These are phyloP conservation scores for Leishmania aethiopica DNA, from an alignment of 208 protist genomes.

Conservation along the genomic window DNA sequence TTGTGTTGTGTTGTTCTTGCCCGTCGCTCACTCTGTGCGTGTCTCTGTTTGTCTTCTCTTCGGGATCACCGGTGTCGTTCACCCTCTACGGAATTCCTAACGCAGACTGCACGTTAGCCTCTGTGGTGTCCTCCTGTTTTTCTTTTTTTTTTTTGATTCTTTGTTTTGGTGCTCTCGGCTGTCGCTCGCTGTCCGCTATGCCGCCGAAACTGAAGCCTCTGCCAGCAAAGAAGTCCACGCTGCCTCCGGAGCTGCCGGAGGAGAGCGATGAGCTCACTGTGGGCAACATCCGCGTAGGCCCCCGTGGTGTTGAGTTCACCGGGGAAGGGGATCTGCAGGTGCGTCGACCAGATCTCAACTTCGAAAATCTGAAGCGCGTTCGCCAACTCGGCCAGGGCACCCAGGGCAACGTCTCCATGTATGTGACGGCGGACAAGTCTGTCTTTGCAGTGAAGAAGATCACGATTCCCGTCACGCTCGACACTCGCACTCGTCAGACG, in stretches of 20 bases:
- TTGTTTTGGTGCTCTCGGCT: slow-evolving; percentile 5
- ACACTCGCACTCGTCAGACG: slow-evolving; percentile 66
- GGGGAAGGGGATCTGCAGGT: slow-evolving; percentile 80
- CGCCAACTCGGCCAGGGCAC: slow-evolving; percentile 64
- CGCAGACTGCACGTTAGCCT: neutral
- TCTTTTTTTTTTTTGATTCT: slow-evolving; percentile 17
- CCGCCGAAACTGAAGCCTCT: slow-evolving; percentile 74
- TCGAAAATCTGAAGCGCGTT: slow-evolving; percentile 56
- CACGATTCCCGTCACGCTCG: slow-evolving; percentile 58
- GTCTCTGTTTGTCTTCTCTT: neutral
- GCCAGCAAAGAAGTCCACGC: slow-evolving; percentile 50
- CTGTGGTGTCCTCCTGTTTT: neutral
- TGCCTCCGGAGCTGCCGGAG: slow-evolving; percentile 29
- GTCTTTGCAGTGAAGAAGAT: slow-evolving; percentile 87
- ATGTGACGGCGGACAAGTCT: slow-evolving; percentile 40
- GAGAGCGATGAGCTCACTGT: slow-evolving; percentile 71
- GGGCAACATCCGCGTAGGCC: slow-evolving; percentile 78
- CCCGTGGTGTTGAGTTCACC: slow-evolving; percentile 73
- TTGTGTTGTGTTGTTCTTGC: neutral
- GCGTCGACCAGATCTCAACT: slow-evolving; percentile 58
- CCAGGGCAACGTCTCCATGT: slow-evolving; percentile 84
- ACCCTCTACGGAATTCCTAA: neutral
- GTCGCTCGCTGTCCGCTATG: slow-evolving; percentile 29
- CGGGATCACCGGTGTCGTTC: neutral
- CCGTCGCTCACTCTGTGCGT: neutral